Base-by-base conservation (phyloP, 2,329 filamentous ascomycete genomes). In the Botrytis fragariae region DNA sequence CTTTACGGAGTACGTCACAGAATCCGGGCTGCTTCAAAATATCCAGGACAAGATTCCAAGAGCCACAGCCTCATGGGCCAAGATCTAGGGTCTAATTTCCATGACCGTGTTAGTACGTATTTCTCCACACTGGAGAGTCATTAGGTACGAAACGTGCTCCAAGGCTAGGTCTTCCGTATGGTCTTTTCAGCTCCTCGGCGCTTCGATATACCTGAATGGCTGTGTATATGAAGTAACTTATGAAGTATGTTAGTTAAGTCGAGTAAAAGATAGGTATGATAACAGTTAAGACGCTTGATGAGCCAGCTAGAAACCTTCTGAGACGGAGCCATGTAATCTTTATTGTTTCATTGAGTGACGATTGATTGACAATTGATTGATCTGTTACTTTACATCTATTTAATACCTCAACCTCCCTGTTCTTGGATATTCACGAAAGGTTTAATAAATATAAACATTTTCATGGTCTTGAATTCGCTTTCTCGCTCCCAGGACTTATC, bases 81-180 rank as follows among this genome's bases (percentile, higher is more conserved):
- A 72, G 62, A 32, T n/a, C 35, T 29, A 29, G 35, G 14, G 39
- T 63, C 25, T n/a, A 37, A 45, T 70, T 62, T 63, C 20, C 44
- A 61, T 62, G 32, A 45, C 57, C 20, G 44, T 73, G 32, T n/a
- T 45, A 35, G 64, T 59, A 51, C 25, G 57, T 57, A 64, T 44
- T 48, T 73, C 65, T 45, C 72, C 72, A 61, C 54, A 54, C 25
- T 54, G 48, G 65, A 29, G 48, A 51, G 48, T n/a, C 42, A 62
- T 71, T 29, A 51, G 69, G 25, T 44, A 64, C 62, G 69, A 64
- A 71, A 71, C 59, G 59, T 71, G 69, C 42, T 63, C 42, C 59
- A 64, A 51, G 35, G 32, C n/a, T 35, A 51, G 59, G 59, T 39
- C 35, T 63, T 20, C 29, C 14, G 18, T 71, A 22, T 14, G 12